Evolutionary conservation across 192 early-diverging fungal species (phyloP).

Genomic region (Coemansia umbellata): DNA sequence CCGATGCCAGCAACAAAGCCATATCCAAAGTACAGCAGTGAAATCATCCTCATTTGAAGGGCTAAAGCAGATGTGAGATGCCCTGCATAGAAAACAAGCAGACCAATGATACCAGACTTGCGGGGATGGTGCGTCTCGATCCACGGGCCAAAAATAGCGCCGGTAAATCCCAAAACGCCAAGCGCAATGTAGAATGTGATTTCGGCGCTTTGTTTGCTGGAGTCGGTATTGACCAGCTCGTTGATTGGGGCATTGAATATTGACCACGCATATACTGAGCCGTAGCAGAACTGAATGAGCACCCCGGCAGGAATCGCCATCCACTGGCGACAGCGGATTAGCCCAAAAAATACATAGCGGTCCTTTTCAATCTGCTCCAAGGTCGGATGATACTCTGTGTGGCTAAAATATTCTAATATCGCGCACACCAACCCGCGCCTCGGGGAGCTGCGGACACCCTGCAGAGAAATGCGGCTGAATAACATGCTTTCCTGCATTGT

Average conservation of each 20-base stretch:
- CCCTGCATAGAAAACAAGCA: constrained; percentile 50
- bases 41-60: constrained; percentile 52
- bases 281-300: constrained; percentile 60
- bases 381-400: constrained; percentile 38
- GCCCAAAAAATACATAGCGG: constrained; percentile 43
- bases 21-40: constrained; percentile 62
- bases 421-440: constrained; percentile 11
- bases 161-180: constrained; percentile 55
- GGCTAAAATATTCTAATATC: constrained; percentile 41
- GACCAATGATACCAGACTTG: constrained; percentile 50
- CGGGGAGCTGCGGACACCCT: constrained; percentile 10
- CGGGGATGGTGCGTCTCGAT: constrained; percentile 58
- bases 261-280: constrained; percentile 65
- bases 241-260: constrained; percentile 63
- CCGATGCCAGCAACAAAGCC: constrained; percentile 61
- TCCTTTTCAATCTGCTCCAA: constrained; percentile 32
- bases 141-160: constrained; percentile 57
- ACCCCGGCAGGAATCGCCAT: constrained; percentile 57
- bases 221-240: constrained; percentile 27
- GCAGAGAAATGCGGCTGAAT: constrained; percentile 35
- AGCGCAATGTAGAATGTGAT: constrained; percentile 63
- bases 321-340: constrained; percentile 56
- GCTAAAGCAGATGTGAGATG: constrained; percentile 58
- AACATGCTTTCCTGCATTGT: constrained; percentile 23
- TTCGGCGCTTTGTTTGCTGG: constrained; percentile 45